These are phyloP conservation scores for Cladorrhinum sp. DNA, from an alignment of 2,329 filamentous ascomycete genomes.

Conservation along the genomic window DNA sequence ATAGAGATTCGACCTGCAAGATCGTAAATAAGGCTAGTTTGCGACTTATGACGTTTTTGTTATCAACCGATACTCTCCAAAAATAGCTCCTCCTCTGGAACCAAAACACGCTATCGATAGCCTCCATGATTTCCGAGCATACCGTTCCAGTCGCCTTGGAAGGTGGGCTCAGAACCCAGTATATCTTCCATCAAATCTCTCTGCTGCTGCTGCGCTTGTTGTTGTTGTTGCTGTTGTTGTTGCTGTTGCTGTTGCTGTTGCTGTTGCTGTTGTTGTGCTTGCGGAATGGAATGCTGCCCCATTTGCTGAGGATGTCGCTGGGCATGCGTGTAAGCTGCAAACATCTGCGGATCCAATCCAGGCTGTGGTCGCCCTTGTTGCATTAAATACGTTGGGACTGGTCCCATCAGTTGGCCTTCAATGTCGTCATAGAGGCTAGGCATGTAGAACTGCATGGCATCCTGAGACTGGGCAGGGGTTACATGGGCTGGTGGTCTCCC, in stretches of 20 bases:
- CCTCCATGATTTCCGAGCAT: slow-evolving; percentile 37
- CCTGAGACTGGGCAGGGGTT: slow-evolving; percentile 32
- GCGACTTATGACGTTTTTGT: neutral
- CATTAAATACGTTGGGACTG: slow-evolving; percentile 69
- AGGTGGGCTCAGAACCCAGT: slow-evolving; percentile 44
- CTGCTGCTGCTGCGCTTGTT: slow-evolving; percentile 33
- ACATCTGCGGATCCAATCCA: slow-evolving; percentile 47
- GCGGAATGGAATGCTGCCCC: slow-evolving; percentile 30
- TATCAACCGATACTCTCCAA: neutral
- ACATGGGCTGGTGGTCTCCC: slow-evolving; percentile 30
- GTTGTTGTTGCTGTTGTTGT: too few species aligned
- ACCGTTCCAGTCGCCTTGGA: slow-evolving; percentile 46
- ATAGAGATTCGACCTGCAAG: neutral
- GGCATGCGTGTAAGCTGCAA: slow-evolving; percentile 38
- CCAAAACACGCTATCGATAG: slow-evolving; percentile 8
- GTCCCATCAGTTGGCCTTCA: slow-evolving; percentile 70
- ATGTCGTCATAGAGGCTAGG: slow-evolving; percentile 59
- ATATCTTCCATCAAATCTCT: slow-evolving; percentile 50
- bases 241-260: too few species aligned
- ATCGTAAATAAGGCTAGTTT: slow-evolving; percentile 2
- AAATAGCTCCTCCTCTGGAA: neutral
- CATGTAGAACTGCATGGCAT: slow-evolving; percentile 48
- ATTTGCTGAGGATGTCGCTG: slow-evolving; percentile 32
- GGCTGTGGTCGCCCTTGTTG: slow-evolving; percentile 37
- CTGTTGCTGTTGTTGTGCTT: slow-evolving; percentile 32